Base-by-base conservation (phyloP, 805 yeast species). In the Pichia sporocuriosa region DNA sequence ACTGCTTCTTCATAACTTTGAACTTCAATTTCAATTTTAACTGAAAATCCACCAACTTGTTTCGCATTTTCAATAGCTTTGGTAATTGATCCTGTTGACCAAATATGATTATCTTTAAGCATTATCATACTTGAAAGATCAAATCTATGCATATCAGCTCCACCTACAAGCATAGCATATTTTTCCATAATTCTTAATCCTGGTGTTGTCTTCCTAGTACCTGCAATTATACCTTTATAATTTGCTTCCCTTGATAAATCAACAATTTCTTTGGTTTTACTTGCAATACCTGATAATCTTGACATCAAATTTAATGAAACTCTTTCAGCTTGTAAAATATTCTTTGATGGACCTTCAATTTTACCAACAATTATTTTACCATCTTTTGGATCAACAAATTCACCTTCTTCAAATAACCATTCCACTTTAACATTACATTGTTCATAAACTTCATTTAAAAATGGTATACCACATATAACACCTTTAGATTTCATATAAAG, bases 201-300 rank as follows among this genome's bases (percentile, higher is more conserved):
- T 0, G 97, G 97, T 0, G 97, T 90, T n/a, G 97, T 90, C 64
- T 89, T 89, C 58, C 97, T 75, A 1, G 97, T 89, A 6, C 97
- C 97, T 0, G 97, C 97, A 58, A 89, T 87, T 20, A 81, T 72
- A 0, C 97, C 97, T 4, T 66, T 66, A 57, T 78, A 90, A 0
- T 94, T 93, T 4, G 73, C 64, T 32, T 72, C 63, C 42, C 79
- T 72, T 1, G 96, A 96, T 44, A 75, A 60, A 6, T 63, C 56
- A 39, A 79, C 66, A 4, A 89, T 73, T 23, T 66, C 61, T 39
- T 67, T 62, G 0, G 93, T 78, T 45, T 78, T 78, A 0, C 95
- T 84, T 9, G 97, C 95, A 33, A 89, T 74, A 1, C 97, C 97
- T 3, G 95, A 81, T 26, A 86, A 68, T 55, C 97, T 70, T 11